Evolutionary conservation across 345 rosid species (phyloP), one percentile per base, ranked within the genome.

Genomic region (Populus simonii): DNA sequence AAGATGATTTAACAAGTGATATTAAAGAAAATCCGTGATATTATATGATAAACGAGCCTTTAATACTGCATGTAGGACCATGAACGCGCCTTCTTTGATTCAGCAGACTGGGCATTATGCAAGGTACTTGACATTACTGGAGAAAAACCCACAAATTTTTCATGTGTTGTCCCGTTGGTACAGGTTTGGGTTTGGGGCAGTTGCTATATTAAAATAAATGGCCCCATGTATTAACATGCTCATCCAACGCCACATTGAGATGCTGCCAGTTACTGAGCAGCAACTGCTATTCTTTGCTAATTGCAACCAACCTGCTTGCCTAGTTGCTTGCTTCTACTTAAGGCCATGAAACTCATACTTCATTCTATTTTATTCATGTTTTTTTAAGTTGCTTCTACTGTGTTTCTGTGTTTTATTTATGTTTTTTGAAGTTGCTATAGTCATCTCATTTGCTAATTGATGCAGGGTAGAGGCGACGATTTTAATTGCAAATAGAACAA

Each of bases 61-160:
- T 0, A 35, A 41, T 43, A 20, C 66, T 65, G 78, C 61, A 20
- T 74, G 76, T 43, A 94, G 98, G 93, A 88, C 76, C 84, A 87
- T 43, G 92, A 86, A 81, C 94, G 96, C 77, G 91, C 97, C 65
- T 92, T 91, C 85, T 94, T 94, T 72, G 98, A 94, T 83, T 94
- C 98, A 31, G 98, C 98, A 4, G 98, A 94, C 59, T 94, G 98
- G 97, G 94, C 91, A 79, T 69, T 94, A 20, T 80, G 86, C 74
- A 94, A 94, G 94, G 98, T 94, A 86, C 11, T 33, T 18, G 11
- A 43, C 17, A 65, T 7, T 20, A 55, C 63, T 23, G 3, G 0
- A n/a, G 29, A n/a, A 57, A 57, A 57, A n/a, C 10, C 11, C 65
- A 23, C 27, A 59, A n/a, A 4, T 59, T 3, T 10, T 55, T 22